Conservation (phyloP, 208 protist species). For the Leishmania major region DNA sequence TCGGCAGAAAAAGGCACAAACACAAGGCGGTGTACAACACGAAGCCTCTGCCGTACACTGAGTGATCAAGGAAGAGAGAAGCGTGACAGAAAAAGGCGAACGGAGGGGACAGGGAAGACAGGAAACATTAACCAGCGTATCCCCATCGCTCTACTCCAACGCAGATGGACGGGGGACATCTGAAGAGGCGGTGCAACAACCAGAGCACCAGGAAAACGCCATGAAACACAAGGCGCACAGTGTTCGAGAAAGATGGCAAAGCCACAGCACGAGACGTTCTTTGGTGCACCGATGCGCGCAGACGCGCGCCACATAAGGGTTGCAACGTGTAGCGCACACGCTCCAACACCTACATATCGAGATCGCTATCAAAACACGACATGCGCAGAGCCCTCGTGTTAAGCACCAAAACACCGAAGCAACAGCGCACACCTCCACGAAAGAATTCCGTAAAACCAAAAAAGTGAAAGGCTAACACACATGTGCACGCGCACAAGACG, state of each 20-base stretch:
- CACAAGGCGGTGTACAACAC: not conserved
- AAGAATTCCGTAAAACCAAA: not conserved
- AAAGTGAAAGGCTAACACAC: not conserved
- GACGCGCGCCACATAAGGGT: not conserved
- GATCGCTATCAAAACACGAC: not conserved
- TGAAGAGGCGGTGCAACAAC: not conserved
- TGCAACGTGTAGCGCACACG: not conserved
- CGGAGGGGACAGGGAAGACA: not conserved
- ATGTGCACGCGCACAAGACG: not conserved
- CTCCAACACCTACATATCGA: not conserved
- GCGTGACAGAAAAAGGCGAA: not conserved
- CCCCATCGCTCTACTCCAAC: not conserved
- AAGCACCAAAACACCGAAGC: not conserved
- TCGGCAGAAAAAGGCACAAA: not conserved
- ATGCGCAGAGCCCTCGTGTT: not conserved
- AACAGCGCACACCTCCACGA: not conserved
- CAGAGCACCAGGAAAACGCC: not conserved
- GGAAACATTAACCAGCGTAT: not conserved
- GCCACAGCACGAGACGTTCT: not conserved
- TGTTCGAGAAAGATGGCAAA: not conserved
- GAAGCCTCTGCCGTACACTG: no score
- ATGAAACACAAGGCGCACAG: not conserved
- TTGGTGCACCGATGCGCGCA: not conserved
- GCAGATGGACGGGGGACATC: not conserved
- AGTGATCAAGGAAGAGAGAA: not conserved